These are phyloP conservation scores for Candida anglica DNA, from an alignment of 805 yeast species.

Conservation along the genomic window DNA sequence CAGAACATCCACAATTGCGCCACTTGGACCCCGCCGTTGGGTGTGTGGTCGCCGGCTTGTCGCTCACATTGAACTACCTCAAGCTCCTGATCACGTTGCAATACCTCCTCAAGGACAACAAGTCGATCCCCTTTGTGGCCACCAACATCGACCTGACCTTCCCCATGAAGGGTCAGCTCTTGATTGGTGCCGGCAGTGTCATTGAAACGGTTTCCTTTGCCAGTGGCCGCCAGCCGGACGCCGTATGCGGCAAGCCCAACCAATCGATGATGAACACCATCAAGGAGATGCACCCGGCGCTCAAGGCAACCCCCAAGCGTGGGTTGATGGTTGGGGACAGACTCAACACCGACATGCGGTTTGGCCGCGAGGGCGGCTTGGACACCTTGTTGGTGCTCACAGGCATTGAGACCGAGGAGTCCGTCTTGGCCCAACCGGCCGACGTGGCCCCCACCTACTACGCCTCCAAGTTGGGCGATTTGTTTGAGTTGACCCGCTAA, in stretches of 20 bases:
- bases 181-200: slow-evolving; percentile 95
- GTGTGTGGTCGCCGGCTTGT: slow-evolving; percentile 87
- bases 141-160: slow-evolving; percentile 94
- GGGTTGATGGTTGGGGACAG: slow-evolving; percentile 96
- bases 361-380: slow-evolving; percentile 84
- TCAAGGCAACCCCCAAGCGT: slow-evolving; percentile 48
- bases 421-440: slow-evolving; percentile 38
- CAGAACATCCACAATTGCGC: slow-evolving; percentile 49
- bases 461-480: slow-evolving; percentile 72
- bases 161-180: slow-evolving; percentile 79
- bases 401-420: slow-evolving; percentile 81
- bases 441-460: slow-evolving; percentile 61
- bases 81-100: slow-evolving; percentile 79
- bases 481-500: slow-evolving; percentile 48
- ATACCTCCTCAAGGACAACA: slow-evolving; percentile 57
- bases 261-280: slow-evolving; percentile 88
- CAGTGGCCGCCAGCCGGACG: slow-evolving; percentile 77
- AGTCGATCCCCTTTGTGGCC: slow-evolving; percentile 72
- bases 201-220: slow-evolving; percentile 73
- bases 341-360: slow-evolving; percentile 89
- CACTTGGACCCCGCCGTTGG: slow-evolving; percentile 73
- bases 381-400: slow-evolving; percentile 85
- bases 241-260: slow-evolving; percentile 87
- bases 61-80: slow-evolving; percentile 71
- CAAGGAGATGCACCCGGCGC: slow-evolving; percentile 51